Evolutionary conservation across 257 asterid species (phyloP).

Genomic region (Ophiorrhiza pumila): DNA sequence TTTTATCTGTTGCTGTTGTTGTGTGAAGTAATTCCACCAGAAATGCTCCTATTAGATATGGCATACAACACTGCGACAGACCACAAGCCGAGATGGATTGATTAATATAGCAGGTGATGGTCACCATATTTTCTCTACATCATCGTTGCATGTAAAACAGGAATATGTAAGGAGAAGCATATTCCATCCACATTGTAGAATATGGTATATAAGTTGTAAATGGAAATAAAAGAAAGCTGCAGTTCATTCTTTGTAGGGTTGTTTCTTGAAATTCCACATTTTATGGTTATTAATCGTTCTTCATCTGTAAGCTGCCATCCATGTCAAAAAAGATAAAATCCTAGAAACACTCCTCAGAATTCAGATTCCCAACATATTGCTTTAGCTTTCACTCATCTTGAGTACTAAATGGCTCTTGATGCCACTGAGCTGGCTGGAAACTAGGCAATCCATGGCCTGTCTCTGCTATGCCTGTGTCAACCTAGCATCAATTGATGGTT

Average conservation of each 20-base stretch:
- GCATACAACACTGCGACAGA: constrained; percentile 1
- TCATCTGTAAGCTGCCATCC: not conserved
- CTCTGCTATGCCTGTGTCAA: not conserved
- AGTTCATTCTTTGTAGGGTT: not conserved
- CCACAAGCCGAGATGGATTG: not conserved
- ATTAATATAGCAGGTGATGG: not conserved
- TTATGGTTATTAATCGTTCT: not conserved
- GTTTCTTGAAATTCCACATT: not conserved
- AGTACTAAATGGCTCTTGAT: not conserved
- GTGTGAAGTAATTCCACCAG: not conserved
- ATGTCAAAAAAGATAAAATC: not conserved
- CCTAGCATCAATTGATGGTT: not conserved
- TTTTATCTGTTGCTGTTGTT: too few relatives aligned
- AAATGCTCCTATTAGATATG: not conserved
- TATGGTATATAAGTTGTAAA: not conserved
- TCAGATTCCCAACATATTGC: not conserved
- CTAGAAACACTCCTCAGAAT: not conserved
- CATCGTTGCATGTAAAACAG: not conserved
- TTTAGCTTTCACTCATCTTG: not conserved
- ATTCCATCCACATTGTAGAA: not conserved
- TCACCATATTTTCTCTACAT: not conserved
- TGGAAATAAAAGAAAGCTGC: not conserved
- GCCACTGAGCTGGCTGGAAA: not conserved
- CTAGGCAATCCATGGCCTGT: not conserved
- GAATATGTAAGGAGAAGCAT: not conserved